These are phyloP conservation scores for Fusarium staphyleae DNA, from an alignment of 2,329 filamentous ascomycete genomes.

Conservation along the genomic window DNA sequence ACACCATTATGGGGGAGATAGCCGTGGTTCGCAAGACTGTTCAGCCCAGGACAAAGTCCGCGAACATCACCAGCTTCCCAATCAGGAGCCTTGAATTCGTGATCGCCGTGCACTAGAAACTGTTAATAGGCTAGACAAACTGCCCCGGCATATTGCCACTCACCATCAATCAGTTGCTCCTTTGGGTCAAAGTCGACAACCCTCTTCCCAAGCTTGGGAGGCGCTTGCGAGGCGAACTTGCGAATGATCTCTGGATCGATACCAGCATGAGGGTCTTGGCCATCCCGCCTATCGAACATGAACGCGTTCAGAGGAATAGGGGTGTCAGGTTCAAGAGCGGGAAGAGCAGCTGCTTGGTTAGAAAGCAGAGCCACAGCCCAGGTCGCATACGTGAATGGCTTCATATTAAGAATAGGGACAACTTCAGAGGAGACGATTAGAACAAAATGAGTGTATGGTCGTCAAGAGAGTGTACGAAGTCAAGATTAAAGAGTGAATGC, in stretches of 20 bases:
- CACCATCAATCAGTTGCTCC: slow-evolving; percentile 28
- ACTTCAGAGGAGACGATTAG: not conserved
- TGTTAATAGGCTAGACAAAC: too few species aligned
- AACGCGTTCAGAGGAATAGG: slow-evolving; percentile 28
- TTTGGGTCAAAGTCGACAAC: slow-evolving; percentile 22
- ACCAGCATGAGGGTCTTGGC: slow-evolving; percentile 17
- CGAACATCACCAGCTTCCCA: slow-evolving; percentile 28
- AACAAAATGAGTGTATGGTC: not conserved
- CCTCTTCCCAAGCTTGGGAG: slow-evolving; percentile 21
- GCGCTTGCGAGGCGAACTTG: too few species aligned
- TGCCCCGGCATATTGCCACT: too few species aligned
- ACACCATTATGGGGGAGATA: slow-evolving; percentile 38
- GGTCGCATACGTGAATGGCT: slow-evolving; percentile 19
- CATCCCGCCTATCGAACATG: slow-evolving; percentile 3
- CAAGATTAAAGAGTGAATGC: slow-evolving; percentile 22
- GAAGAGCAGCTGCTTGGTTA: slow-evolving; percentile 17
- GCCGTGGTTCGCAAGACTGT: slow-evolving; percentile 32
- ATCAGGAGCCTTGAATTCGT: slow-evolving; percentile 22
- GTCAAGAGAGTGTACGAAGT: slow-evolving; percentile 9
- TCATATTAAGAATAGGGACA: too few species aligned
- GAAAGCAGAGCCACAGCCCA: slow-evolving; percentile 19
- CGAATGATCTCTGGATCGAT: slow-evolving; percentile 31
- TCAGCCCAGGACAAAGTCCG: slow-evolving; percentile 32
- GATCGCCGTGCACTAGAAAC: slow-evolving; percentile 16
- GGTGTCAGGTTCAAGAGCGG: slow-evolving; percentile 13